Conservation (phyloP, 2,329 filamentous ascomycete genomes). For the Seiridium unicorne region DNA sequence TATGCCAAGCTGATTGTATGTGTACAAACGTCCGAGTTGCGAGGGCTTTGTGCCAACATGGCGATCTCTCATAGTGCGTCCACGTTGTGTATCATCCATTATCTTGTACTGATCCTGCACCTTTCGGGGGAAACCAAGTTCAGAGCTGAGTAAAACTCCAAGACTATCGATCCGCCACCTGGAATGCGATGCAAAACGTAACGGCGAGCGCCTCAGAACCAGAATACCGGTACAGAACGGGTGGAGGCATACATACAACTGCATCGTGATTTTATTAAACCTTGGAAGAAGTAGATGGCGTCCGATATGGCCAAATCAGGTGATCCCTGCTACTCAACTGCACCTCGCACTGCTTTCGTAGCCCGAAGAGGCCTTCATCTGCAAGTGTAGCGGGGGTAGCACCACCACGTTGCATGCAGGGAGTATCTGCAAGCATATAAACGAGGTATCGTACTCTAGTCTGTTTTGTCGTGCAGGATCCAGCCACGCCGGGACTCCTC, state of each 20-base stretch:
- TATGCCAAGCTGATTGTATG: too few species aligned
- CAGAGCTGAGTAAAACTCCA: background rate
- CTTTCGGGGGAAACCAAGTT: background rate
- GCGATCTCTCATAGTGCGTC: background rate
- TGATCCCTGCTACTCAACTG: background rate
- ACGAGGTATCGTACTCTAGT: background rate
- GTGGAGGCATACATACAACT: background rate
- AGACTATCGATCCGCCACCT: background rate
- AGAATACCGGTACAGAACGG: background rate
- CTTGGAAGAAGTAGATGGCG: background rate
- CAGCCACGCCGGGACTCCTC: background rate
- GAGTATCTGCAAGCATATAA: background rate
- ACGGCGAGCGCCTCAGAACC: background rate
- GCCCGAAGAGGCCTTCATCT: background rate
- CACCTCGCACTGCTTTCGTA: background rate
- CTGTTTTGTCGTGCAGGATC: background rate
- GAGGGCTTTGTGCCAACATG: too few species aligned
- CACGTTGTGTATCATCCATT: background rate
- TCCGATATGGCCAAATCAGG: background rate
- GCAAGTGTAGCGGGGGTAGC: background rate
- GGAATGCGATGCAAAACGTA: background rate
- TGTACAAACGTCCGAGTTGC: too few species aligned
- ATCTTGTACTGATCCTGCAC: background rate
- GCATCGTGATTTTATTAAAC: background rate
- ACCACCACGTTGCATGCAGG: slow-evolving; percentile 3